Evolutionary conservation across 1,139 yeast species (phyloP).

Genomic region (Candida sojae): DNA sequence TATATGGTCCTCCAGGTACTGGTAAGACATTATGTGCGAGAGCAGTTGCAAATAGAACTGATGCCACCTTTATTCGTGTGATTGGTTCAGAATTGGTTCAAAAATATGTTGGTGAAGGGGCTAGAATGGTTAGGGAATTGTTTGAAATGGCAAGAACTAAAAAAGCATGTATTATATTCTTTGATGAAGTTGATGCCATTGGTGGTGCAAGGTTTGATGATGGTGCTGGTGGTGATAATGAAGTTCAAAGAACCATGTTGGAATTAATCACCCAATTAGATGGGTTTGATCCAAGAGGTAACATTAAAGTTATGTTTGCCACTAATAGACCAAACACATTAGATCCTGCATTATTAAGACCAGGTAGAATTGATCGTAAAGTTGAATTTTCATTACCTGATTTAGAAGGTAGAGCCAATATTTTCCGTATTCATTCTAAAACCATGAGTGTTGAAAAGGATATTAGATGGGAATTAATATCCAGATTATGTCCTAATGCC

Average conservation of each 20-base stretch:
- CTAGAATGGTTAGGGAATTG: conserved; percentile 97
- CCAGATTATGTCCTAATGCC: conserved; percentile 95
- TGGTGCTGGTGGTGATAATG: conserved; percentile 99
- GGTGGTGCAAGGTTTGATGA: conserved; percentile 99
- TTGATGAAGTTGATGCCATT: conserved; percentile 97
- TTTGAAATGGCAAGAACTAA: conserved; percentile 99
- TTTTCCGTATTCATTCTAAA: conserved; percentile 94
- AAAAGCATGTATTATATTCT: conserved; percentile 93
- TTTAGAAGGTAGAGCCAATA: conserved; percentile 95
- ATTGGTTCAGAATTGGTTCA: conserved; percentile 98
- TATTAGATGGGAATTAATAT: conserved; percentile 96
- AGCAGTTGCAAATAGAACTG: conserved; percentile 98
- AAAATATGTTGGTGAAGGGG: conserved; percentile 99
- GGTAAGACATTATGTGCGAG: conserved; percentile 98
- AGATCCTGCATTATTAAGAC: conserved; percentile 96
- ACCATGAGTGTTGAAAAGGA: conserved; percentile 97
- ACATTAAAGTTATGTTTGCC: conserved; percentile 98
- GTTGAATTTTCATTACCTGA: conserved; percentile 97
- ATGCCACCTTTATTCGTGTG: conserved; percentile 96
- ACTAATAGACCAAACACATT: conserved; percentile 97
- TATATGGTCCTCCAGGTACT: conserved; percentile 98
- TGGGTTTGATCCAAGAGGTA: conserved; percentile 98
- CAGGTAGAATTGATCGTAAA: conserved; percentile 97
- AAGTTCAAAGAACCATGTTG: conserved; percentile 98
- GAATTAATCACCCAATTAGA: conserved; percentile 95